A percentile compares a stretch with the other conserved stretches of the same genome.
Conservation (phyloP, 148 eudicot genomes). For the Rhododendron williamsianum region DNA sequence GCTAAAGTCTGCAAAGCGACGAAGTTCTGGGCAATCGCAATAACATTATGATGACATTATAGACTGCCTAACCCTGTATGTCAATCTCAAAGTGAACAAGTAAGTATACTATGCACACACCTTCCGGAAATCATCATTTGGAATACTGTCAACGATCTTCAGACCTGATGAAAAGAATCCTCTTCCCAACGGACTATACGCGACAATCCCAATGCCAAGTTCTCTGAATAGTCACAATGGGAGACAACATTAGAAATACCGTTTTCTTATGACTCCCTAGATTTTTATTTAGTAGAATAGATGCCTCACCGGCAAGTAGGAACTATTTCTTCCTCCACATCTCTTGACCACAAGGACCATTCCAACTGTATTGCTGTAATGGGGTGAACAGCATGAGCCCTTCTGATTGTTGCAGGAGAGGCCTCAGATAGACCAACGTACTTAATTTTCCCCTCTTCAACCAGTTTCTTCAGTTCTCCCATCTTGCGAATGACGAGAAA, state of each 20-base stretch:
- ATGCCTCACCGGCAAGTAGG: constrained; percentile 19
- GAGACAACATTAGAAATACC: background rate
- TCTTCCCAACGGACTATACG: constrained; percentile 15
- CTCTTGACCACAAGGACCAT: constrained; percentile 22
- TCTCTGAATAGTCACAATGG: constrained; percentile 4
- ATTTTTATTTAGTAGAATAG: background rate
- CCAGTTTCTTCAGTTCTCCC: constrained; percentile 20
- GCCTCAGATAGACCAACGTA: constrained; percentile 21
- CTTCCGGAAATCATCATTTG: constrained; percentile 8
- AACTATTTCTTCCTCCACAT: constrained; percentile 15
- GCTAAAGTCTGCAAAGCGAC: background rate
- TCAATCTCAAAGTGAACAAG: background rate
- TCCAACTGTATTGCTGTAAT: constrained; percentile 18
- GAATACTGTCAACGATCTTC: background rate
- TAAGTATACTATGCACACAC: background rate
- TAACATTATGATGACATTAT: background rate
- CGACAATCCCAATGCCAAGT: constrained; percentile 19
- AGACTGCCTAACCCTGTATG: background rate
- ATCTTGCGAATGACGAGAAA: background rate
- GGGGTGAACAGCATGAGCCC: constrained; percentile 20
- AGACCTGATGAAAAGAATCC: constrained; percentile 11
- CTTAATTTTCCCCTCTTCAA: constrained; percentile 24
- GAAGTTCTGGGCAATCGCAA: background rate
- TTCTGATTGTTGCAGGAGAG: constrained; percentile 15
- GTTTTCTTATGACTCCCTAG: background rate